A percentile compares a stretch with the other conserved stretches of the same genome.
phyloP scores from a whole-genome alignment of 2,329 filamentous ascomycete genomes.

The Dothidotthia symphoricarpi region DNA sequence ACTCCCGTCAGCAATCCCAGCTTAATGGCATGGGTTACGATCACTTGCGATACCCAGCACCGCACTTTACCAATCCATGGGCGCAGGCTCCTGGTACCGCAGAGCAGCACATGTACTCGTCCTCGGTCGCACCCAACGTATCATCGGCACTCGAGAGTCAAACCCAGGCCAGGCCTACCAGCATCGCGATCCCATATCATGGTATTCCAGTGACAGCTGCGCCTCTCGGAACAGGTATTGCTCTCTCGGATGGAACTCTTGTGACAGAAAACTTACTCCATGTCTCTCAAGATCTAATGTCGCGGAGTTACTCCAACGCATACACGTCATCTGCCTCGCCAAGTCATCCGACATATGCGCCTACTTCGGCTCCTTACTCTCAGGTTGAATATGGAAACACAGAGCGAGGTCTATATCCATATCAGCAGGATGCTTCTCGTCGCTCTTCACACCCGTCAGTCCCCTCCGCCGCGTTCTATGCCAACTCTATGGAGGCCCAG shows the following conservation, averaged over 20 bases:
- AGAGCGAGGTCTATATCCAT: conserved; percentile 55
- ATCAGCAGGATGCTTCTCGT: conserved; percentile 58
- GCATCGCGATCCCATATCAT: conserved; percentile 69
- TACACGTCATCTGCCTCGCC: conserved; percentile 70
- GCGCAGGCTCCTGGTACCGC: conserved; percentile 58
- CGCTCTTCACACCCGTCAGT: conserved; percentile 86
- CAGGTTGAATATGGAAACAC: conserved; percentile 67
- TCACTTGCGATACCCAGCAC: conserved; percentile 66
- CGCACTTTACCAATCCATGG: conserved; percentile 93
- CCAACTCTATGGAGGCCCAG: conserved; percentile 46
- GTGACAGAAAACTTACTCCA: conserved; percentile 67
- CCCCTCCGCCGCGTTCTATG: conserved; percentile 54
- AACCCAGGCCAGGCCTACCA: conserved; percentile 57
- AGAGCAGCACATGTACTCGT: conserved; percentile 63
- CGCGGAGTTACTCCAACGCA: conserved; percentile 66
- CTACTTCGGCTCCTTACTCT: conserved; percentile 70
- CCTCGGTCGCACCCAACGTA: conserved; percentile 61
- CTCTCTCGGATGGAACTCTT: conserved; percentile 61
- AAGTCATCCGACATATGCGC: conserved; percentile 63
- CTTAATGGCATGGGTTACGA: conserved; percentile 73
- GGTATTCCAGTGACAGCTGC: conserved; percentile 71
- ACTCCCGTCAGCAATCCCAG: conserved; percentile 71
- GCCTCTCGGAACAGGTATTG: conserved; percentile 68
- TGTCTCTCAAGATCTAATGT: conserved; percentile 72
- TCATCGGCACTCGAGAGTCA: conserved; percentile 41